These are phyloP conservation scores for Heliamphora pulchella DNA, from an alignment of 179 eudicot species.

Conservation along the genomic window DNA sequence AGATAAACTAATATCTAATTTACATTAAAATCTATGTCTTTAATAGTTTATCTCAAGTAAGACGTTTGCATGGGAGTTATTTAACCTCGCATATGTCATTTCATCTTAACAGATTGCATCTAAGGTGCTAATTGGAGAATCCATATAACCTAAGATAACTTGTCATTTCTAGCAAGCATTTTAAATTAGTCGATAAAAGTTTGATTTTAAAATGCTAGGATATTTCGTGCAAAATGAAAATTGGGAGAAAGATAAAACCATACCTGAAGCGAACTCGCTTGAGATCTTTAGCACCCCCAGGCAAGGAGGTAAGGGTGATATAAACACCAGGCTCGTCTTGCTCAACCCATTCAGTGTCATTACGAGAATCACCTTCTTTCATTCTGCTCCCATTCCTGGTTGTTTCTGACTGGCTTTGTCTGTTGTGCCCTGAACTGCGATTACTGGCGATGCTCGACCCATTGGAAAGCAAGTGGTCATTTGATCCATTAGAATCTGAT, in stretches of 20 bases:
- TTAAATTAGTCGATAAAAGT: not conserved
- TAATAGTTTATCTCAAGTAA: not conserved
- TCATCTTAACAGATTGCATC: not conserved
- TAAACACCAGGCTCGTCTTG: slow-evolving; percentile 93
- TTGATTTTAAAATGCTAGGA: not conserved
- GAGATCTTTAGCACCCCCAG: slow-evolving; percentile 76
- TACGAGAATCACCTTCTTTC: slow-evolving; percentile 55
- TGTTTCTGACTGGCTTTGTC: slow-evolving; percentile 39
- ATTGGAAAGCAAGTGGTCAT: slow-evolving; percentile 37
- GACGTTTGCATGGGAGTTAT: not conserved
- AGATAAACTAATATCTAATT: not conserved
- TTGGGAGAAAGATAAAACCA: slow-evolving; percentile 9
- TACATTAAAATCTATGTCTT: not conserved
- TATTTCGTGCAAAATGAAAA: slow-evolving; percentile 3
- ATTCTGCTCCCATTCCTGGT: slow-evolving; percentile 46
- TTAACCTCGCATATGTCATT: not conserved
- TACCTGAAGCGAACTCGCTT: slow-evolving; percentile 92
- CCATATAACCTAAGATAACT: not conserved
- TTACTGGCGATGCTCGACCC: slow-evolving; percentile 42
- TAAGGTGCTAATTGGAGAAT: not conserved
- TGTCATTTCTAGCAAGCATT: not conserved
- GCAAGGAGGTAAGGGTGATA: slow-evolving; percentile 69
- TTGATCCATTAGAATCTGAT: slow-evolving; percentile 46
- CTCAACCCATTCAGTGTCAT: slow-evolving; percentile 78
- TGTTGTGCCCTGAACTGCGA: slow-evolving; percentile 45